These are phyloP conservation scores for Vitis hybrid DNA, from an alignment of 177 flowering plant species.

Conservation along the genomic window DNA sequence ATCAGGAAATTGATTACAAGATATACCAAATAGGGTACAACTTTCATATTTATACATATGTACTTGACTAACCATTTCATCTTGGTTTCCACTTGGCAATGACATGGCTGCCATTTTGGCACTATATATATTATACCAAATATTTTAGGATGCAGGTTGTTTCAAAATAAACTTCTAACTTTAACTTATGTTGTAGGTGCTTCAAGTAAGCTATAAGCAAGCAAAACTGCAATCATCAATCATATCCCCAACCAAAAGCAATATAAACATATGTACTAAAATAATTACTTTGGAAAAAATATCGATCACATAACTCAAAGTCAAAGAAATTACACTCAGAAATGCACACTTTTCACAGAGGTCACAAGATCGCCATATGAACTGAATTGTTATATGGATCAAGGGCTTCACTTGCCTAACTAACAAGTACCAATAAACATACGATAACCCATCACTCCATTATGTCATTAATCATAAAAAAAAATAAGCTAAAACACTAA, in stretches of 20 bases:
- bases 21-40: too few relatives aligned
- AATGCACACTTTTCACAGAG: constrained; percentile 68
- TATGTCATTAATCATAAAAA: too few relatives aligned
- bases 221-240: constrained; percentile 97
- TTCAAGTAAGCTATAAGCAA: constrained; percentile 92
- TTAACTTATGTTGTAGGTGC: constrained; percentile 94
- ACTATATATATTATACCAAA: too few relatives aligned
- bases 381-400: constrained; percentile 52
- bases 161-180: background rate
- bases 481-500: too few relatives aligned
- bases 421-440: constrained; percentile 21
- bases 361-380: constrained; percentile 62
- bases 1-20: too few relatives aligned
- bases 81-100: too few relatives aligned
- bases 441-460: background rate
- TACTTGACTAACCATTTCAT: too few relatives aligned
- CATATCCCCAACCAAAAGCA: constrained; percentile 63
- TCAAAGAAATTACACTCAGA: background rate
- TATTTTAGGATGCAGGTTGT: too few relatives aligned
- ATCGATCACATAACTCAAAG: background rate
- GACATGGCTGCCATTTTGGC: too few relatives aligned
- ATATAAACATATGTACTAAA: background rate
- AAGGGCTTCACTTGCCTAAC: constrained; percentile 78
- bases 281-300: background rate
- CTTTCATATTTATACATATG: too few relatives aligned